These are phyloP conservation scores for Raphidocelis subcapitata DNA, from an alignment of 139 green algal species.

Conservation along the genomic window DNA sequence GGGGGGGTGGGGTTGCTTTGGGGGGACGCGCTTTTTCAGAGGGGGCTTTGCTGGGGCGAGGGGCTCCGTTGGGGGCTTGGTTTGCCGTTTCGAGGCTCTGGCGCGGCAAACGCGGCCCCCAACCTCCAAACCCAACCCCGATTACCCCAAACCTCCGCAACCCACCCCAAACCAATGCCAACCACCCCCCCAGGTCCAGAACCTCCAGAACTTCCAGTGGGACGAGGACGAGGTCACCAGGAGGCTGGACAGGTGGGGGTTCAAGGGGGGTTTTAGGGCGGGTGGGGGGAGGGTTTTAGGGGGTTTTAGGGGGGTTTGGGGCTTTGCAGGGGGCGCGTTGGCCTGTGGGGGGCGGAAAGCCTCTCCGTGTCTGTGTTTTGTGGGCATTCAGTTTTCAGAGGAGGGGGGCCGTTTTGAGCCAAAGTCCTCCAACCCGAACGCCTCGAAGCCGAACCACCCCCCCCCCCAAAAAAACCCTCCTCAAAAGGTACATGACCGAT, in stretches of 20 bases:
- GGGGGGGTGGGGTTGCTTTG: not conserved
- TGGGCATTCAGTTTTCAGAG: not conserved
- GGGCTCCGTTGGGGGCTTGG: too few species aligned
- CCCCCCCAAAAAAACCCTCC: not conserved
- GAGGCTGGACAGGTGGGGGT: conserved; percentile 23
- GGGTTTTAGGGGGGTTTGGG: not conserved
- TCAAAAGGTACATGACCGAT: conserved; percentile 39
- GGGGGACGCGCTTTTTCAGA: conserved; percentile 42
- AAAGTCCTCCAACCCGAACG: not conserved
- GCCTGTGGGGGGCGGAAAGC: conserved; percentile 50
- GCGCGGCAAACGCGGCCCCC: too few species aligned
- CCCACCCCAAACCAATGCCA: too few species aligned
- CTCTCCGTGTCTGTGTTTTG: conserved; percentile 47
- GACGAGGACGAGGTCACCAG: conserved; percentile 73
- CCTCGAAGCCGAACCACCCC: too few species aligned
- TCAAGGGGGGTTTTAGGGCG: too few species aligned
- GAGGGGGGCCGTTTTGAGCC: not conserved
- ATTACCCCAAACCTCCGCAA: too few species aligned
- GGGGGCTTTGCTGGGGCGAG: too few species aligned
- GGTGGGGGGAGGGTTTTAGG: too few species aligned
- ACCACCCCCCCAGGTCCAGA: conserved; percentile 68
- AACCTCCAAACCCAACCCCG: too few species aligned
- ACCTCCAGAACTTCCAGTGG: conserved; percentile 83
- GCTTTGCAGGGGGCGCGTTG: not conserved
- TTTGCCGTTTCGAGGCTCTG: too few species aligned